A percentile compares a stretch with the other conserved stretches of the same genome.
Evolutionary conservation across 345 rosid genomes (phyloP).

Genomic region (Gossypium longicalyx): DNA sequence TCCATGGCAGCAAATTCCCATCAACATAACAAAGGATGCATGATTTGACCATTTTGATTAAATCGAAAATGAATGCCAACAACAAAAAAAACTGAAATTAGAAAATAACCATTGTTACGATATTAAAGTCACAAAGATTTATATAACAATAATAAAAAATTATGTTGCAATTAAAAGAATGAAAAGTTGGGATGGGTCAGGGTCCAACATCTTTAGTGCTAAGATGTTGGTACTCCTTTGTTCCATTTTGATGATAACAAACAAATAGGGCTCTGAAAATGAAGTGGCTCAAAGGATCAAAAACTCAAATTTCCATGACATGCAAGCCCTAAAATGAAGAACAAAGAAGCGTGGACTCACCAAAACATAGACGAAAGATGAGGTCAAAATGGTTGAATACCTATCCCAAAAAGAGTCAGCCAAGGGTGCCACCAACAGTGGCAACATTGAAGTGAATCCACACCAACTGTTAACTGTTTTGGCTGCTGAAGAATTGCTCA

Average conservation of each 20-base stretch:
- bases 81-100: too few species aligned
- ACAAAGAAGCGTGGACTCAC: conserved; percentile 31
- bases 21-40: background rate
- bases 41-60: background rate
- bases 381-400: conserved; percentile 62
- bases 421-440: conserved; percentile 73
- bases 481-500: conserved; percentile 89
- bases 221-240: background rate
- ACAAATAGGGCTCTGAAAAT: background rate
- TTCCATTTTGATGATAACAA: background rate
- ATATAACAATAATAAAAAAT: too few species aligned
- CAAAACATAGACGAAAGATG: conserved; percentile 65
- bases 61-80: too few species aligned
- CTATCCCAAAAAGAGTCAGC: conserved; percentile 83
- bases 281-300: background rate
- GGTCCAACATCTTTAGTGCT: conserved; percentile 4
- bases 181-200: conserved; percentile 8
- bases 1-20: background rate
- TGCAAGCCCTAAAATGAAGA: background rate
- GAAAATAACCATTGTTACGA: too few species aligned
- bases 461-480: conserved; percentile 83
- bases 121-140: too few species aligned
- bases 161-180: background rate
- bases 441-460: conserved; percentile 84
- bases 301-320: background rate